Base-by-base conservation (phyloP, 495 filamentous ascomycete genomes). In the Penicillium fimorum region DNA sequence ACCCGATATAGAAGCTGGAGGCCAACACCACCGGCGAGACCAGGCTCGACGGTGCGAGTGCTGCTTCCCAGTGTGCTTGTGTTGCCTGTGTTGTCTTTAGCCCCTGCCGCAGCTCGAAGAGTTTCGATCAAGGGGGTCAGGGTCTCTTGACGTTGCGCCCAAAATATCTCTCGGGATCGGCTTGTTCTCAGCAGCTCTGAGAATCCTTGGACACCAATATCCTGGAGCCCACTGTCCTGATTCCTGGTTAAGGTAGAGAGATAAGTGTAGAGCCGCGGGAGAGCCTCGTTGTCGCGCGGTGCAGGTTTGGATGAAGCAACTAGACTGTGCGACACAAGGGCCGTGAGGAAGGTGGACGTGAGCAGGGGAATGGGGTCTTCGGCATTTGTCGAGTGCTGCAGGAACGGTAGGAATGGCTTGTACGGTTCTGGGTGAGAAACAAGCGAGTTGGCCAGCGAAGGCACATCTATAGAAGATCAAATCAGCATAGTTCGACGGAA, bases 1-100 rank as follows among this genome's bases (percentile, higher is more conserved):
- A 96, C 88, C 61, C 96, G 91, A 68, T 99, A 99, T 25, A 99
- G 80, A 40, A 97, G 84, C 65, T 99, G 95, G 13, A 99, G 75
- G 15, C 92, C 90, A 48, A 99, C 89, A 15, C 90, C 90, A 47
- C 92, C 90, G 43, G 86, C 81, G 40, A 95, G 66, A 17, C 83
- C 81, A 24, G 79, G 80, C 66, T 91, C 90, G 45, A 79, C 72
- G 47, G 78, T 80, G 10, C 82, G 76, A 44, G 80, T 79, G 54
- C 85, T 87, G 67, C 82, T 87, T 56, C 75, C 87, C 42, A 82
- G 75, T 30, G 89, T 82, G n/a, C 85, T 85, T 79, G 88, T 84
- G 43, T 76, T 79, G 43, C 85, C 84, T 79, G 87, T 84, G 43
- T 76, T 79, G 44, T 88, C 86, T 55, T 82, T 87, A 18, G 85